Base-by-base conservation (phyloP, 2,329 filamentous ascomycete species). In the Fusarium torreyae region DNA sequence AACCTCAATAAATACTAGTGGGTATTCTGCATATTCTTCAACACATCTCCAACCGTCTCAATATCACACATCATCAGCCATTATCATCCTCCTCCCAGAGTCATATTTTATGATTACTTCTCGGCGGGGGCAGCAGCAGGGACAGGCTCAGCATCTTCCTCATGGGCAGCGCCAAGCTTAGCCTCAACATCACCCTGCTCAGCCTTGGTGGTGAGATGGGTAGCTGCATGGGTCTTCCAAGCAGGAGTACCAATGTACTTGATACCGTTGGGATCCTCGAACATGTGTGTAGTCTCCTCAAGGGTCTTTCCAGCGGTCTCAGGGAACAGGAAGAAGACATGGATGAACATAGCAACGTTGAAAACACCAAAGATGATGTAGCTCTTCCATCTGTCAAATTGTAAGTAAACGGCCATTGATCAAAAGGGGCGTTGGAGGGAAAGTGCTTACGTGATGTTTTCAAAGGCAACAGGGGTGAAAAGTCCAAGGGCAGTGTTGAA, bases 201-300 rank as follows among this genome's bases (percentile, higher is more conserved):
- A 4, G 49, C 64, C n/a, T 40, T 70, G 15, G 22, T 45, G 1
- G 58, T 64, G 5, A 53, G 34, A 1, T 58, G 44, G 4, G 71
- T 73, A 6, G 54, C 20, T 1, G 65, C 45, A 2, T 11, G 49
- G 4, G 71, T 74, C 64, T 74, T 73, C 71, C 71, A 74, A 9
- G 71, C 71, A 0, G 64, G 64, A 0, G 71, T 74, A 1, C 71
- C 71, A 6, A 73, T 52, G 6, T 59, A 70, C 7, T 58, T 57
- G 9, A 74, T 69, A 5, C 71, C 71, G 4, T 73, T 17, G 0
- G 69, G 67, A 4, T 73, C 71, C 14, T 73, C 71, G 18, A 80
- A 80, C 39, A 80, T 76, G 8, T 73, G 44, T 57, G 91, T 89
- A 75, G 91, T 86, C 71, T 91, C 89, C 75, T 91, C 89, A 3